Evolutionary conservation across 2,329 filamentous ascomycete species (phyloP), one percentile per base, ranked within the genome.

Genomic region (Colletotrichum navitas): DNA sequence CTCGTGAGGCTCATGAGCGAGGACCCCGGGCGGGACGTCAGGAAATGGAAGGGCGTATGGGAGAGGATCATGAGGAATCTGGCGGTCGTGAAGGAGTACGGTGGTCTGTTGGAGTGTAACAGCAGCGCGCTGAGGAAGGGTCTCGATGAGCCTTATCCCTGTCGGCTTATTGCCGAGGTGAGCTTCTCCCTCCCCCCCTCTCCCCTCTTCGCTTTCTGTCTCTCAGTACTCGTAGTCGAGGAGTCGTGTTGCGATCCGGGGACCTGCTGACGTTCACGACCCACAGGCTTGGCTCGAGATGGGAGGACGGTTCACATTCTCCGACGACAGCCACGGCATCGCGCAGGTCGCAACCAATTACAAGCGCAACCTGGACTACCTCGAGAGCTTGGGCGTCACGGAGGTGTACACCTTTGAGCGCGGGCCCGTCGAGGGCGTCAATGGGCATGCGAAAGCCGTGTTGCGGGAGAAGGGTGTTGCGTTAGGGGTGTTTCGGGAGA

Each of bases 281-380:
- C 8, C 65, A 16, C 73, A 93, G 92, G 89, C 90, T 79, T 97
- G 94, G 84, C 78, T 94, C 65, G 82, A 82, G 10, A 86, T 93
- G 76, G 91, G 91, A 32, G 95, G 96, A 32, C 89, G 88, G 72
- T 97, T 98, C 81, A 97, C 94, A 64, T 87, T 99, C 76, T 97
- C 94, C 8, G 96, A 99, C 80, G 96, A 99, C 82, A 97, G 94
- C 80, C 96, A 99, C 83, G 93, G 93, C 49, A 88, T 94, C 70
- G 92, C 89, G 2, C 95, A 99, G 79, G 88, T 99, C 6, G 94
- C 91, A n/a, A 91, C 94, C 62, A 95, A 97, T 79, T 98, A 96
- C 83, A 78, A 80, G 56, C 88, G 88, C 51, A 90, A 93, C 6
- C 82, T 97, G 69, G 85, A 88, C 1, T 97, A 93, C 79, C 83